These are phyloP conservation scores for Ceratobasidium sp. DNA, from an alignment of 1,284 basidiomycete species.

Conservation along the genomic window DNA sequence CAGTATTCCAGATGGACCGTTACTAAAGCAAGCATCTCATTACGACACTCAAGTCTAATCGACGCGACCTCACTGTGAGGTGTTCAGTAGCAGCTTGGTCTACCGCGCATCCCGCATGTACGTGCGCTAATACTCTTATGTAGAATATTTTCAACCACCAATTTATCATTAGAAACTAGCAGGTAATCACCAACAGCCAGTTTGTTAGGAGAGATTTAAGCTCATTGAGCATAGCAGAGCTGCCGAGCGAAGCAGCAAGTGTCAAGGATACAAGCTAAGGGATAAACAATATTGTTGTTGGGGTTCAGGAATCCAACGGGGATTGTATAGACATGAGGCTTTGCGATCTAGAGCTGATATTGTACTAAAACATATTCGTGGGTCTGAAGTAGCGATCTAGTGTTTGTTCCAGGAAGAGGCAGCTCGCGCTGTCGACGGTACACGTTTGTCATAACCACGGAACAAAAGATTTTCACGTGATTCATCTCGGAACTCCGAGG, in stretches of 20 bases:
- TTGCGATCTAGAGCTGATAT: background rate
- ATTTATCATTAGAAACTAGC: background rate
- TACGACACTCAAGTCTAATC: conserved; percentile 26
- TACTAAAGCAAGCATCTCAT: conserved; percentile 41
- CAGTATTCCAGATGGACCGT: no score
- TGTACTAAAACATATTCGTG: no score
- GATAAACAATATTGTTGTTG: background rate
- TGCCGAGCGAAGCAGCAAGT: conserved; percentile 3
- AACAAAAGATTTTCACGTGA: background rate
- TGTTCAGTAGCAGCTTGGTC: conserved; percentile 32
- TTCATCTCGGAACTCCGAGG: conserved; percentile 36
- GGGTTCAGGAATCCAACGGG: background rate
- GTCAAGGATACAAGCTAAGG: conserved; percentile 1
- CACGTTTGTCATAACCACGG: conserved; percentile 26
- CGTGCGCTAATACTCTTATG: conserved; percentile 1
- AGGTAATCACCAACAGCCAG: conserved; percentile 30
- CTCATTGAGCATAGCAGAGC: conserved; percentile 4
- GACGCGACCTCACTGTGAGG: conserved; percentile 26
- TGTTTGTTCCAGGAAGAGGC: background rate
- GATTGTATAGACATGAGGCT: no score
- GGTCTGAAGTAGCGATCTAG: background rate
- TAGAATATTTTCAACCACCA: no score
- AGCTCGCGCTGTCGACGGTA: background rate
- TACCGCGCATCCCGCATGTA: conserved; percentile 14
- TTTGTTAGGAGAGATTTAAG: conserved; percentile 36